Conservation (phyloP, 2,329 filamentous ascomycete genomes). For the Setomelanomma holmii region DNA sequence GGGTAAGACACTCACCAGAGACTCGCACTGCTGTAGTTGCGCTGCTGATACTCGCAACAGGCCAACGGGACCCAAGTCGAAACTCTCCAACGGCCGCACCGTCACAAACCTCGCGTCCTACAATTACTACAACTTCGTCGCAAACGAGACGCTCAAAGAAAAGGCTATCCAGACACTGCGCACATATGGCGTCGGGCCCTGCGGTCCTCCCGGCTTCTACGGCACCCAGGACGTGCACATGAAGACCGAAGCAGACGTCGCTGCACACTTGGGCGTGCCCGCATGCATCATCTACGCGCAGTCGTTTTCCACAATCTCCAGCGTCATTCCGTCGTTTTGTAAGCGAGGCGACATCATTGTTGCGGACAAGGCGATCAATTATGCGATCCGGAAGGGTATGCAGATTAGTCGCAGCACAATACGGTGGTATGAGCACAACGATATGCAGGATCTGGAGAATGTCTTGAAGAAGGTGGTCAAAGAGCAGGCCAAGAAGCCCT, state of each 20-base stretch:
- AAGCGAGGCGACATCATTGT: slow-evolving; percentile 98
- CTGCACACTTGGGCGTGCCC: slow-evolving; percentile 84
- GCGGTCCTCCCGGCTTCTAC: slow-evolving; percentile 96
- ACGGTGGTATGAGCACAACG: slow-evolving; percentile 93
- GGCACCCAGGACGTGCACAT: slow-evolving; percentile 98
- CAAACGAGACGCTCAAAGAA: slow-evolving; percentile 90
- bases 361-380: slow-evolving; percentile 91
- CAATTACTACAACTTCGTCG: slow-evolving; percentile 98
- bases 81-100: slow-evolving; percentile 85
- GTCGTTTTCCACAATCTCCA: slow-evolving; percentile 95
- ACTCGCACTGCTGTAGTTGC: not conserved
- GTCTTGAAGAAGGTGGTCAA: slow-evolving; percentile 85
- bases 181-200: slow-evolving; percentile 95
- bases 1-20: slow-evolving; percentile 63
- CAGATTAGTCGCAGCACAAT: slow-evolving; percentile 92
- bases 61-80: slow-evolving; percentile 87
- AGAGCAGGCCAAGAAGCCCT: slow-evolving; percentile 85
- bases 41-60: slow-evolving; percentile 53
- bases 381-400: slow-evolving; percentile 90
- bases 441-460: slow-evolving; percentile 90
- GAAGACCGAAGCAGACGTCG: slow-evolving; percentile 94
- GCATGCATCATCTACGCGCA: slow-evolving; percentile 96
- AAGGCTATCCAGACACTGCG: slow-evolving; percentile 93
- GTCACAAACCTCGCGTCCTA: slow-evolving; percentile 93
- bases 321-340: slow-evolving; percentile 94